phyloP scores from a whole-genome alignment of 805 yeast species.

The Ogataea wickerhamii region DNA sequence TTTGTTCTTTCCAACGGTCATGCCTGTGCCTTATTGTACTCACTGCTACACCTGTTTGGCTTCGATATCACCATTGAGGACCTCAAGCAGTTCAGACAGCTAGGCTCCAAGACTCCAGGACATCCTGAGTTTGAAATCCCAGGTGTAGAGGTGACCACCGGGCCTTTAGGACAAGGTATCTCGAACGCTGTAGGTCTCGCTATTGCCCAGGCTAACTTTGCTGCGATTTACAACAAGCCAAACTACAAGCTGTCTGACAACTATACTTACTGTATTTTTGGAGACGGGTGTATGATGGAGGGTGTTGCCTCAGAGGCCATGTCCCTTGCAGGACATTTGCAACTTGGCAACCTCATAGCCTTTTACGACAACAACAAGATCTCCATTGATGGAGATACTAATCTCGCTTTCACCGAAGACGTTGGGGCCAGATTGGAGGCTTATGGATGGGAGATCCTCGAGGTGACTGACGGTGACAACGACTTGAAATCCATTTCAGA shows the following conservation, averaged over 20 bases:
- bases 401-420: slow-evolving; percentile 89
- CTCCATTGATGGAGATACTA: slow-evolving; percentile 93
- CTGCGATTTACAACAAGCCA: slow-evolving; percentile 92
- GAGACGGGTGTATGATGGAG: slow-evolving; percentile 98
- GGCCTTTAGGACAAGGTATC: slow-evolving; percentile 98
- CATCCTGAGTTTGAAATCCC: slow-evolving; percentile 93
- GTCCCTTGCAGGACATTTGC: slow-evolving; percentile 94
- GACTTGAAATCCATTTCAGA: slow-evolving; percentile 64
- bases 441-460: slow-evolving; percentile 88
- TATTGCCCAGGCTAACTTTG: slow-evolving; percentile 86
- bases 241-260: slow-evolving; percentile 67
- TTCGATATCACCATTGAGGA: slow-evolving; percentile 79
- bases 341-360: slow-evolving; percentile 89
- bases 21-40: slow-evolving; percentile 86
- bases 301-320: slow-evolving; percentile 94
- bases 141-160: slow-evolving; percentile 96
- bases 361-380: slow-evolving; percentile 96
- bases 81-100: slow-evolving; percentile 84
- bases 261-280: slow-evolving; percentile 76
- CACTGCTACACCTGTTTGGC: slow-evolving; percentile 82
- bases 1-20: slow-evolving; percentile 96
- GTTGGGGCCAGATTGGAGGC: slow-evolving; percentile 80
- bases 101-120: slow-evolving; percentile 91
- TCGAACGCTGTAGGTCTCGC: slow-evolving; percentile 96
- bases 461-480: slow-evolving; percentile 76